Percentiles rank a stretch among this genome's conserved stretches.
phyloP scores from a whole-genome alignment of 345 rosid genomes.

The Linum tenue region DNA sequence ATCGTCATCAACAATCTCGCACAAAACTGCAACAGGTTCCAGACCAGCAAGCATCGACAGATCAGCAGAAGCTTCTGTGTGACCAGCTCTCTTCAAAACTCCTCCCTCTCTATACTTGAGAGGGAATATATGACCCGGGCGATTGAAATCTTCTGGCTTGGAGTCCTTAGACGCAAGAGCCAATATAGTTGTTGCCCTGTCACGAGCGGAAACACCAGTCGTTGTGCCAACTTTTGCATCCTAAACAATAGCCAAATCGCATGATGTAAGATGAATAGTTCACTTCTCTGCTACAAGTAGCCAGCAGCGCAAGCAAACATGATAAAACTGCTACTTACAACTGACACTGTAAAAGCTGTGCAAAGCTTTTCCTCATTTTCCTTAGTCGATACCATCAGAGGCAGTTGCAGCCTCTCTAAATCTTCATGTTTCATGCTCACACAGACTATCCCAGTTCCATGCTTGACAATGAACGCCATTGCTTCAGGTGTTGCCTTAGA shows the following conservation, averaged over 20 bases:
- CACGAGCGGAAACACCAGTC: conserved; percentile 28
- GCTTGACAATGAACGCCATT: conserved; percentile 9
- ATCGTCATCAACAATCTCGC: conserved; percentile 30
- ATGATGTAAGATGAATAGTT: not conserved
- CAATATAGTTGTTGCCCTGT: conserved; percentile 19
- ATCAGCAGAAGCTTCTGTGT: conserved; percentile 28
- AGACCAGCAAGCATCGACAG: conserved; percentile 23
- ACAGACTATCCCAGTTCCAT: conserved; percentile 11
- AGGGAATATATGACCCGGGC: conserved; percentile 30
- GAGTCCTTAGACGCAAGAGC: conserved; percentile 24
- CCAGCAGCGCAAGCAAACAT: not conserved
- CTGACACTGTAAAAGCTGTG: conserved; percentile 5
- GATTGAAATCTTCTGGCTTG: conserved; percentile 22
- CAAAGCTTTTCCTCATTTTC: conserved; percentile 8
- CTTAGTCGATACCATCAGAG: conserved; percentile 3
- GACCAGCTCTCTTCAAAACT: conserved; percentile 28
- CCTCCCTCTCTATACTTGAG: conserved; percentile 28
- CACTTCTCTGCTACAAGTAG: not conserved
- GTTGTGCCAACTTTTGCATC: conserved; percentile 26
- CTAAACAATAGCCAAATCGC: conserved; percentile 7
- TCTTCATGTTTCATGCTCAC: conserved; percentile 10
- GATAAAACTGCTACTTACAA: not conserved
- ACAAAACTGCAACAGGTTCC: conserved; percentile 26
- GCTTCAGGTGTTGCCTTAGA: conserved; percentile 8
- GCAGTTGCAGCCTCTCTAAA: conserved; percentile 5